Percentiles rank a stretch among this genome's conserved stretches.
Evolutionary conservation across 1,284 basidiomycete genomes (phyloP).

Genomic region (Kwoniella shivajii): DNA sequence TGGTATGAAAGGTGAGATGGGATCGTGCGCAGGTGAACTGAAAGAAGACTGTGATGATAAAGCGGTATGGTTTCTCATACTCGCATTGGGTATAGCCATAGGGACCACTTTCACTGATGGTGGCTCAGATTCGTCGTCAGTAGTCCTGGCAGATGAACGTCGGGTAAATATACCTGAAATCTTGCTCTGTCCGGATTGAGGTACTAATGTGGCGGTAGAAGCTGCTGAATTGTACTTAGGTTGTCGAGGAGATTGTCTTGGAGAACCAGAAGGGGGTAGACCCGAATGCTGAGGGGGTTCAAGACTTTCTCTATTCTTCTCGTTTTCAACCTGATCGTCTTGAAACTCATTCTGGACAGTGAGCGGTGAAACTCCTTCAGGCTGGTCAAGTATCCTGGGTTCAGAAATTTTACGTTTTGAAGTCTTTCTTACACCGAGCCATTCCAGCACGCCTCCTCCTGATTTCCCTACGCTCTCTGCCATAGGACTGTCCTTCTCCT

Average conservation of each 20-base stretch:
- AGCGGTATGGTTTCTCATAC: conserved; percentile 4
- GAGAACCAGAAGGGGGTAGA: not conserved
- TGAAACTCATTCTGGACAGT: not conserved
- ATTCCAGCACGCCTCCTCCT: conserved; percentile 37
- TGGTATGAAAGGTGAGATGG: conserved; percentile 15
- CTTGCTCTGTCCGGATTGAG: not conserved
- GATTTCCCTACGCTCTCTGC: conserved; percentile 12
- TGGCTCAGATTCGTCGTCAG: conserved; percentile 9
- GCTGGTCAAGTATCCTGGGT: conserved; percentile 19
- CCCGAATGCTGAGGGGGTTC: not conserved
- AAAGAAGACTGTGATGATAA: conserved; percentile 30
- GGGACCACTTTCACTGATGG: conserved; percentile 4
- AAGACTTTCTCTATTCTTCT: conserved; percentile 14
- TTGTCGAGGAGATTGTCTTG: conserved; percentile 8
- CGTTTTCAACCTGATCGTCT: not conserved
- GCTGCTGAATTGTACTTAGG: conserved; percentile 4
- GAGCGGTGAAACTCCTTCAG: not conserved
- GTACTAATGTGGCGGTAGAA: conserved; percentile 20
- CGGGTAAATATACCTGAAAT: conserved; percentile 23
- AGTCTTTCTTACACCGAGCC: conserved; percentile 46
- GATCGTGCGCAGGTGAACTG: conserved; percentile 21
- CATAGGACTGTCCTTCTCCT: conserved; percentile 14
- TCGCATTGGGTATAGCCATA: conserved; percentile 15
- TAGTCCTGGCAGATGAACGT: conserved; percentile 20
- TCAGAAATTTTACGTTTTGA: conserved; percentile 40